These are phyloP conservation scores for Aspergillaceae sp. DNA, from an alignment of 2,329 filamentous ascomycete genomes.

Conservation along the genomic window DNA sequence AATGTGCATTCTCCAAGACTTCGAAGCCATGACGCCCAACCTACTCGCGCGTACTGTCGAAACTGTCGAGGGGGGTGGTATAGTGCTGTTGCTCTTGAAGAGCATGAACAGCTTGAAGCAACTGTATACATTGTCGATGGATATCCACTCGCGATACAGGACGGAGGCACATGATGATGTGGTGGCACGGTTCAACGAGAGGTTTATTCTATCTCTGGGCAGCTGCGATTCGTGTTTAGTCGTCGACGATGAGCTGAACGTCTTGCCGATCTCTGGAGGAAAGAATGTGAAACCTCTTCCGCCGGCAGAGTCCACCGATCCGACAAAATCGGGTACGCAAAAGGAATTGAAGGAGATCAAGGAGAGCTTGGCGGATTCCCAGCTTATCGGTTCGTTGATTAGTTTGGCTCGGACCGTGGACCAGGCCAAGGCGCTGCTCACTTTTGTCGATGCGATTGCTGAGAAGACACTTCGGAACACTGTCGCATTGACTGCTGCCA, in stretches of 20 bases:
- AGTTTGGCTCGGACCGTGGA: slow-evolving; percentile 83
- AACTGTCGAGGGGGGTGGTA: slow-evolving; percentile 90
- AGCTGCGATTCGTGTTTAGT: slow-evolving; percentile 91
- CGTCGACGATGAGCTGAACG: slow-evolving; percentile 95
- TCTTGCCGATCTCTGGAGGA: slow-evolving; percentile 90
- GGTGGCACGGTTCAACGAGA: slow-evolving; percentile 91
- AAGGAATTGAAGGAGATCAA: slow-evolving; percentile 79
- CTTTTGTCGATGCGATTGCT: slow-evolving; percentile 90
- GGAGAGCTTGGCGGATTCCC: slow-evolving; percentile 73
- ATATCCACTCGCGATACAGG: slow-evolving; percentile 90
- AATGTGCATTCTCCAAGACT: slow-evolving; percentile 97
- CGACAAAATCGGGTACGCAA: slow-evolving; percentile 60
- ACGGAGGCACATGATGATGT: slow-evolving; percentile 96
- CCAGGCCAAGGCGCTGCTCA: slow-evolving; percentile 92
- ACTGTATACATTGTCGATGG: slow-evolving; percentile 94
- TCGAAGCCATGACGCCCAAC: slow-evolving; percentile 96
- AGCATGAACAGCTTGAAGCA: slow-evolving; percentile 96
- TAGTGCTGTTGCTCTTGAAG: slow-evolving; percentile 85
- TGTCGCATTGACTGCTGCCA: slow-evolving; percentile 82
- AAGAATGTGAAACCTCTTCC: slow-evolving; percentile 80
- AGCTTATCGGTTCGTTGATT: slow-evolving; percentile 76
- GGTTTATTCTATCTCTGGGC: slow-evolving; percentile 91
- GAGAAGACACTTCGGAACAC: slow-evolving; percentile 94
- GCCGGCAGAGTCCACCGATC: slow-evolving; percentile 63
- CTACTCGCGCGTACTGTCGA: slow-evolving; percentile 89